Percentiles rank a stretch among this genome's conserved stretches.
These are phyloP conservation scores for Ehretia macrophylla DNA, from an alignment of 257 asterid species.

Conservation along the genomic window DNA sequence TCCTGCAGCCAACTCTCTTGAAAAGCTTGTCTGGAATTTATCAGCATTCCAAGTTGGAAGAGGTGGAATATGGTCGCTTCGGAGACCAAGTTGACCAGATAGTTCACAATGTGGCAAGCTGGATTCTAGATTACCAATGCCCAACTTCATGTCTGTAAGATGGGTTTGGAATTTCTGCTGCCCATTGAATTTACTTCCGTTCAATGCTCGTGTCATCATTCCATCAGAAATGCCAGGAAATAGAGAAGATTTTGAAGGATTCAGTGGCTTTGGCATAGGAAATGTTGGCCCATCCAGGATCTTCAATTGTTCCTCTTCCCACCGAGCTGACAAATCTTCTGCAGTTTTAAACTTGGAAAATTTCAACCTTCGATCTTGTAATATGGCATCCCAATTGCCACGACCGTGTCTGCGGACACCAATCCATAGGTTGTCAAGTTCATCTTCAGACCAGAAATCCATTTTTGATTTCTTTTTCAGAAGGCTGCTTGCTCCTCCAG, in stretches of 20 bases:
- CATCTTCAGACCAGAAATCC: conserved; percentile 93
- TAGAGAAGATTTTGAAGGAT: conserved; percentile 40
- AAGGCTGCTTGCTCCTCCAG: conserved; percentile 63
- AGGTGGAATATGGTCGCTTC: conserved; percentile 22
- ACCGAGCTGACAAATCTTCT: conserved; percentile 64
- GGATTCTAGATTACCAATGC: conserved; percentile 57
- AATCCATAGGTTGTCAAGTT: conserved; percentile 92
- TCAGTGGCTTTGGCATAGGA: conserved; percentile 33
- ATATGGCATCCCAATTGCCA: conserved; percentile 90
- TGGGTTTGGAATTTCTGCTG: conserved; percentile 54
- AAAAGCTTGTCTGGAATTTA: conserved; percentile 40
- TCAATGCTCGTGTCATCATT: conserved; percentile 62
- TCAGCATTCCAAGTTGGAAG: conserved; percentile 44
- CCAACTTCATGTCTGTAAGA: conserved; percentile 83
- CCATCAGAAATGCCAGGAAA: conserved; percentile 74
- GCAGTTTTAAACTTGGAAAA: conserved; percentile 74
- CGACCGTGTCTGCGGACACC: conserved; percentile 93
- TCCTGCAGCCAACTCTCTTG: conserved; percentile 46
- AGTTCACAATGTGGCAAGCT: conserved; percentile 37
- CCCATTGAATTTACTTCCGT: conserved; percentile 50
- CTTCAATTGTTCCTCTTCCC: conserved; percentile 94
- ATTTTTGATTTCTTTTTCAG: conserved; percentile 44
- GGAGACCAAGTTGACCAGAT: conserved; percentile 29
- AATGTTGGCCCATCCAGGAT: conserved; percentile 58
- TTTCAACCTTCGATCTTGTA: conserved; percentile 71